Evolutionary conservation across 306 rosid species (phyloP).

Genomic region (Vigna nakashimae): DNA sequence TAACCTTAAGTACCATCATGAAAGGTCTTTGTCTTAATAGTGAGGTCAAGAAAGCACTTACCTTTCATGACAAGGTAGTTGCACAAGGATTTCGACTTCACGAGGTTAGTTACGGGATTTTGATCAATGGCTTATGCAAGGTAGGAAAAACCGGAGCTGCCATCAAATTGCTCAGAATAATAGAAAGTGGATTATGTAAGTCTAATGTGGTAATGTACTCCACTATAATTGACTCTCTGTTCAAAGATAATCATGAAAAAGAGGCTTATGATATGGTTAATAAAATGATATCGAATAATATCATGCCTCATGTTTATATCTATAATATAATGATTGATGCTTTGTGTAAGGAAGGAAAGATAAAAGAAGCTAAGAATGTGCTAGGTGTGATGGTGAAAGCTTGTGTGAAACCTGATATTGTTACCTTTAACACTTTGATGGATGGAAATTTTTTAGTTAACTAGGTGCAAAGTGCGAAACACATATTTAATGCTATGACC

Average conservation of each 20-base stretch:
- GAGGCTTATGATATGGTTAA: neutral
- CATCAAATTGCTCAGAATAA: neutral
- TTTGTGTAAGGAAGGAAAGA: neutral
- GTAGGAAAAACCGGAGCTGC: neutral
- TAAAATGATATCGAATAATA: neutral
- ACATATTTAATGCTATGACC: neutral
- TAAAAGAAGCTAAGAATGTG: neutral
- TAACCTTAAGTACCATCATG: neutral
- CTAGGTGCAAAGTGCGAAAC: neutral
- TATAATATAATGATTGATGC: neutral
- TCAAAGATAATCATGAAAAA: neutral
- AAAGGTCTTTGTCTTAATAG: slow-evolving; percentile 2
- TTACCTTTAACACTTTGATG: slow-evolving; percentile 2
- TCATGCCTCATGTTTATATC: neutral
- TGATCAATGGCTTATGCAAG: slow-evolving; percentile 13
- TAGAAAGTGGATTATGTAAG: neutral
- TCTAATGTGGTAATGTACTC: neutral
- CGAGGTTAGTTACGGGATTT: neutral
- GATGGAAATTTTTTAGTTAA: neutral
- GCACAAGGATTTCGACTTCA: neutral
- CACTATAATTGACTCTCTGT: neutral
- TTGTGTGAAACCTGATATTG: neutral
- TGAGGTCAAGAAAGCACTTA: neutral
- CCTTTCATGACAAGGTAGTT: neutral
- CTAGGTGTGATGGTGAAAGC: slow-evolving; percentile 24